Conservation (phyloP, 345 rosid species). For the Abelmoschus esculentus region DNA sequence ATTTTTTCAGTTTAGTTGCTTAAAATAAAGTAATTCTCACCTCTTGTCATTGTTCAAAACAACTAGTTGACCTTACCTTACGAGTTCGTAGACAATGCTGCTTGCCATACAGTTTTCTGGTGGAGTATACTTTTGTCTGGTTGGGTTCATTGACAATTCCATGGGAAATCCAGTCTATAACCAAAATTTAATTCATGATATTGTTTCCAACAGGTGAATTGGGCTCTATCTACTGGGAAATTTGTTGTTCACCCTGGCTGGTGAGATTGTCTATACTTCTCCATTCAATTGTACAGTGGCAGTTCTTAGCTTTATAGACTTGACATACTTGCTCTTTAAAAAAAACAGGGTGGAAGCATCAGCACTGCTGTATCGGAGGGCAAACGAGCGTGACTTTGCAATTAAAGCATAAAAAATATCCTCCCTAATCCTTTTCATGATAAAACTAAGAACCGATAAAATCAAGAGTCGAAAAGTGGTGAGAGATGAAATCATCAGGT, state of each 20-base stretch:
- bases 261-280: conserved; percentile 35
- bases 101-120: not conserved
- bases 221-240: conserved; percentile 75
- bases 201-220: conserved; percentile 70
- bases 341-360: conserved; percentile 97
- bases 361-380: conserved; percentile 91
- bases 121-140: not conserved
- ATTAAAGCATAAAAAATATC: conserved; percentile 51
- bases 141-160: not conserved
- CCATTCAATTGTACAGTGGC: not conserved
- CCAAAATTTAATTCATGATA: not conserved
- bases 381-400: conserved; percentile 76
- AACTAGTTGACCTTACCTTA: not conserved
- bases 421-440: conserved; percentile 15
- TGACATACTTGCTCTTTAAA: not conserved
- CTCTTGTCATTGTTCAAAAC: not conserved
- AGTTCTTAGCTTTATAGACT: not conserved
- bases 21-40: not conserved
- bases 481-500: conserved; percentile 15
- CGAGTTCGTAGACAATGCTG: not conserved
- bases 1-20: not conserved
- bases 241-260: conserved; percentile 95
- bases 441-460: conserved; percentile 27
- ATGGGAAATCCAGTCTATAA: not conserved
- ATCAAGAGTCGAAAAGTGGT: conserved; percentile 10